Evolutionary conservation across 305 asterid species (phyloP).

Genomic region (Fraxinus xanthoxyloides): DNA sequence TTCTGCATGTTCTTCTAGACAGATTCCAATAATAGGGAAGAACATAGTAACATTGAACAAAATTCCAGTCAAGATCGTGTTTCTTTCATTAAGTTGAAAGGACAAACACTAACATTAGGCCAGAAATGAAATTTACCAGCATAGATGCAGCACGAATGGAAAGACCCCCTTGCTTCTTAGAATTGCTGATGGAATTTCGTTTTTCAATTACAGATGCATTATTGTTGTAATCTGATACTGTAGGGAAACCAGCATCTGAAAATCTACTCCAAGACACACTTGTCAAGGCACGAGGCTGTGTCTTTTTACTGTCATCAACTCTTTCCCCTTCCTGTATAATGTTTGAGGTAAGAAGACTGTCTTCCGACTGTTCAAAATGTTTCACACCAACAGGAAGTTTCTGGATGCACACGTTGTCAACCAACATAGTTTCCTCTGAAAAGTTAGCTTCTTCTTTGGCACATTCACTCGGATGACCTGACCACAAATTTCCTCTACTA

Average conservation of each 20-base stretch:
- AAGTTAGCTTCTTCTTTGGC: constrained; percentile 41
- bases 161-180: constrained; percentile 79
- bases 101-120: background rate
- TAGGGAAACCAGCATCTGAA: constrained; percentile 36
- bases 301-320: constrained; percentile 39
- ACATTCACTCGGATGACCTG: constrained; percentile 43
- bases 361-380: constrained; percentile 44
- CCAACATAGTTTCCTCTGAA: constrained; percentile 40
- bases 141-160: constrained; percentile 90
- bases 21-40: constrained; percentile 10
- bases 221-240: constrained; percentile 30
- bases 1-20: constrained; percentile 10
- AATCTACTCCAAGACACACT: constrained; percentile 43
- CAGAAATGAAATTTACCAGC: constrained; percentile 60
- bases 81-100: background rate
- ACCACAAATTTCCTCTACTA: constrained; percentile 48
- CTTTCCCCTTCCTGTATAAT: constrained; percentile 35
- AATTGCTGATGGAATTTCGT: constrained; percentile 33
- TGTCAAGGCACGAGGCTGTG: constrained; percentile 35
- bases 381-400: constrained; percentile 92
- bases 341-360: constrained; percentile 37
- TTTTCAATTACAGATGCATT: constrained; percentile 33
- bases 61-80: background rate
- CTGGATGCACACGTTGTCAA: constrained; percentile 56
- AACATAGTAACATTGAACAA: background rate